These are phyloP conservation scores for Botryotinia globosa DNA, from an alignment of 2,329 filamentous ascomycete genomes.

Conservation along the genomic window DNA sequence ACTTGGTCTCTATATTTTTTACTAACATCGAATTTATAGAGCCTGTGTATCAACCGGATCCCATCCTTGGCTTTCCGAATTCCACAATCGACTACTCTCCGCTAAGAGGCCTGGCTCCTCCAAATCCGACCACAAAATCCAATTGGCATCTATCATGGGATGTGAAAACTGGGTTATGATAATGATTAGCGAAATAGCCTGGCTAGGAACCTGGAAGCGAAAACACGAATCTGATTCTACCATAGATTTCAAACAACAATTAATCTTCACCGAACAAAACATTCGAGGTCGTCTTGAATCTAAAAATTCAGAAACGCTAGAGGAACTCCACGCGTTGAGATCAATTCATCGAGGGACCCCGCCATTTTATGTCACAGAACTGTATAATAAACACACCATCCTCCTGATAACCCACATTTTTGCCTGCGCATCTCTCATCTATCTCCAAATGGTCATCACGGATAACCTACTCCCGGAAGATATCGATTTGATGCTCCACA, in stretches of 20 bases:
- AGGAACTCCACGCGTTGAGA: slow-evolving; percentile 5
- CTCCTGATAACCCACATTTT: slow-evolving; percentile 25
- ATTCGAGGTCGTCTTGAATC: not conserved
- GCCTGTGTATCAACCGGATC: slow-evolving; percentile 45
- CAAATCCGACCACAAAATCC: slow-evolving; percentile 33
- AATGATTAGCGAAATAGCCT: slow-evolving; percentile 50
- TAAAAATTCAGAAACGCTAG: not conserved
- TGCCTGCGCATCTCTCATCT: slow-evolving; percentile 25
- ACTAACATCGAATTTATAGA: slow-evolving; percentile 27
- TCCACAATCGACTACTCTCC: slow-evolving; percentile 17
- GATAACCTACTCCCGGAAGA: not conserved
- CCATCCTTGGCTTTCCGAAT: slow-evolving; percentile 43
- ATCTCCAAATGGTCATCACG: slow-evolving; percentile 23
- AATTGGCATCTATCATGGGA: slow-evolving; percentile 51
- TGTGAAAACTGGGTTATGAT: slow-evolving; percentile 56
- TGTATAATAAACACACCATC: slow-evolving; percentile 17
- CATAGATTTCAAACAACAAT: not conserved
- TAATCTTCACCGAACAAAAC: not conserved
- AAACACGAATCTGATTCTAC: slow-evolving; percentile 45
- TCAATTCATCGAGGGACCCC: not conserved
- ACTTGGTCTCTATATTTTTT: accelerated
- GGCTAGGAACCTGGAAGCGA: slow-evolving; percentile 56
- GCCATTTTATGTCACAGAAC: slow-evolving; percentile 1
- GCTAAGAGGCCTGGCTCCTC: not conserved
- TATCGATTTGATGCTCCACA: slow-evolving; percentile 14